Evolutionary conservation across 345 rosid genomes (phyloP).

Genomic region (Excoecaria cochinchinensis): DNA sequence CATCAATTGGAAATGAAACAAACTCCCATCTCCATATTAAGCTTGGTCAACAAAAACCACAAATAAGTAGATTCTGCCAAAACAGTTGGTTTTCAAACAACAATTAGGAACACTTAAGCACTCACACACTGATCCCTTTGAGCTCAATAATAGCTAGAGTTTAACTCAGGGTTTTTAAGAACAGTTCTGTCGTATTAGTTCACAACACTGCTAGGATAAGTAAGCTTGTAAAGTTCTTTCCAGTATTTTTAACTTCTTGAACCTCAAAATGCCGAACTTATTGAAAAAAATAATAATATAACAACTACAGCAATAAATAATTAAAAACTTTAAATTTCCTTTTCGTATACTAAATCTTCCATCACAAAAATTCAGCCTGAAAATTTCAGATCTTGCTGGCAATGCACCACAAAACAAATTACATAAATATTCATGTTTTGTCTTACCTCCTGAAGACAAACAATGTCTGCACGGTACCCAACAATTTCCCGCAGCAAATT

Average conservation of each 20-base stretch:
- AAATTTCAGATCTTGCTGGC: background rate
- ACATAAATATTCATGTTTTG: background rate
- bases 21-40: too few species aligned
- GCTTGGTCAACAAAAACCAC: too few species aligned
- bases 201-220: background rate
- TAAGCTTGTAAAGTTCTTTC: background rate
- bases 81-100: background rate
- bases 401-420: background rate
- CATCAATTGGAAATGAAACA: too few species aligned
- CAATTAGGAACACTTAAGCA: background rate
- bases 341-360: background rate
- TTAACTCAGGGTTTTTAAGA: background rate
- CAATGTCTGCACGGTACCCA: constrained; percentile 89
- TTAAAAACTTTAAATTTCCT: background rate
- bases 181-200: background rate
- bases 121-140: background rate
- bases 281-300: background rate
- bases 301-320: background rate
- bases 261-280: background rate
- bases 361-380: background rate
- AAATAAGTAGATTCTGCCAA: background rate
- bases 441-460: constrained; percentile 94
- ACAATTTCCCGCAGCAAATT: constrained; percentile 88
- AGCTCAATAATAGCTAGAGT: background rate
- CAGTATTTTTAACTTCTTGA: background rate